These are phyloP conservation scores for Prunus armeniaca DNA, from an alignment of 306 rosid species.

Conservation along the genomic window DNA sequence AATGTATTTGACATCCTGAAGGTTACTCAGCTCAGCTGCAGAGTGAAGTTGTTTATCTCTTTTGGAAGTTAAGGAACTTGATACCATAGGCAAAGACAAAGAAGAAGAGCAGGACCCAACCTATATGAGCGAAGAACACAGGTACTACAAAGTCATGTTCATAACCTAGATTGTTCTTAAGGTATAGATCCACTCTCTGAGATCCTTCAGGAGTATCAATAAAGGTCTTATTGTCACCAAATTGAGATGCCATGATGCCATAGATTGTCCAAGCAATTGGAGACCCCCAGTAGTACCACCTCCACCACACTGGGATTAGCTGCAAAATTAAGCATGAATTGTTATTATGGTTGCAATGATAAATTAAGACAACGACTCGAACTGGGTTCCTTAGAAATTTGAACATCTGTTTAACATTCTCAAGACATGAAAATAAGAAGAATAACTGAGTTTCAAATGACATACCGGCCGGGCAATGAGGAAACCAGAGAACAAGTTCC, in stretches of 20 bases:
- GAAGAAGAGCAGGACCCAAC: slow-evolving; percentile 34
- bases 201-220: neutral
- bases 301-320: slow-evolving; percentile 38
- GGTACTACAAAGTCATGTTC: slow-evolving; percentile 25
- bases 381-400: too few relatives aligned
- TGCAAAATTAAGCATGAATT: slow-evolving; percentile 10
- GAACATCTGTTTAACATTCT: neutral
- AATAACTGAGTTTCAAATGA: slow-evolving; percentile 3
- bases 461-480: slow-evolving; percentile 55
- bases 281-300: slow-evolving; percentile 38
- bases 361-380: neutral
- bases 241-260: slow-evolving; percentile 30
- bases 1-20: neutral
- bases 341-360: neutral
- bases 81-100: slow-evolving; percentile 33
- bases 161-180: slow-evolving; percentile 22
- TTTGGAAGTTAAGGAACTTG: slow-evolving; percentile 37
- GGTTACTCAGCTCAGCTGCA: neutral
- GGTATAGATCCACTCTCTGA: slow-evolving; percentile 2
- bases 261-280: slow-evolving; percentile 37
- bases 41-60: slow-evolving; percentile 12
- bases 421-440: neutral
- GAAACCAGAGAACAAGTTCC: slow-evolving; percentile 79
- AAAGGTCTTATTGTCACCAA: neutral
- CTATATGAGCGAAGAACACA: slow-evolving; percentile 30